These are phyloP conservation scores for Claviceps citrina DNA, from an alignment of 2,329 filamentous ascomycete species.

Conservation along the genomic window DNA sequence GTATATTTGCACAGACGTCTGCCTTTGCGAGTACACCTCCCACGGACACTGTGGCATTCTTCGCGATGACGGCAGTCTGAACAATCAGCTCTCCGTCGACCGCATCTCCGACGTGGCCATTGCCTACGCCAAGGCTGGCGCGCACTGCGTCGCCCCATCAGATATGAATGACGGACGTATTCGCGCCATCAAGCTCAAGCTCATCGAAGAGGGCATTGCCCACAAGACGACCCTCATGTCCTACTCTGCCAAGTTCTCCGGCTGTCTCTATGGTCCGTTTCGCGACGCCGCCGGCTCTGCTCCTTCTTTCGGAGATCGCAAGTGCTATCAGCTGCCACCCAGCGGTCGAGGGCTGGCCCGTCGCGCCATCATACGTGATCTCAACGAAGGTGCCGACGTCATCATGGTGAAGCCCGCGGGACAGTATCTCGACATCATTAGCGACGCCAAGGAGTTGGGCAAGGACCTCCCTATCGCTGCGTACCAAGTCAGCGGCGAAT, in stretches of 20 bases:
- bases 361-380: constrained; percentile 77
- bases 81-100: constrained; percentile 87
- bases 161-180: constrained; percentile 99
- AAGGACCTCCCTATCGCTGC: constrained; percentile 84
- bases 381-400: constrained; percentile 85
- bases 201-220: constrained; percentile 86
- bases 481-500: constrained; percentile 95
- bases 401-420: constrained; percentile 99
- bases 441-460: constrained; percentile 87
- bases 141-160: constrained; percentile 90
- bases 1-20: constrained; percentile 86
- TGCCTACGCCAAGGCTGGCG: constrained; percentile 86
- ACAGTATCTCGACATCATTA: constrained; percentile 94
- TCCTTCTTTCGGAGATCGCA: constrained; percentile 84
- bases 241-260: constrained; percentile 94
- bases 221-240: constrained; percentile 92
- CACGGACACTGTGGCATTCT: constrained; percentile 97
- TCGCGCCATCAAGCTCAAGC: constrained; percentile 91
- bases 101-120: constrained; percentile 95
- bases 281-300: constrained; percentile 84
- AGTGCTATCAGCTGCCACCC: constrained; percentile 91
- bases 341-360: constrained; percentile 83
- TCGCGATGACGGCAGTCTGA: constrained; percentile 78
- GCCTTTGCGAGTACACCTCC: constrained; percentile 95
- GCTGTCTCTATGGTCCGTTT: constrained; percentile 93